These are phyloP conservation scores for Hypoxylon subgilvum DNA, from an alignment of 495 filamentous ascomycete species.

Conservation along the genomic window DNA sequence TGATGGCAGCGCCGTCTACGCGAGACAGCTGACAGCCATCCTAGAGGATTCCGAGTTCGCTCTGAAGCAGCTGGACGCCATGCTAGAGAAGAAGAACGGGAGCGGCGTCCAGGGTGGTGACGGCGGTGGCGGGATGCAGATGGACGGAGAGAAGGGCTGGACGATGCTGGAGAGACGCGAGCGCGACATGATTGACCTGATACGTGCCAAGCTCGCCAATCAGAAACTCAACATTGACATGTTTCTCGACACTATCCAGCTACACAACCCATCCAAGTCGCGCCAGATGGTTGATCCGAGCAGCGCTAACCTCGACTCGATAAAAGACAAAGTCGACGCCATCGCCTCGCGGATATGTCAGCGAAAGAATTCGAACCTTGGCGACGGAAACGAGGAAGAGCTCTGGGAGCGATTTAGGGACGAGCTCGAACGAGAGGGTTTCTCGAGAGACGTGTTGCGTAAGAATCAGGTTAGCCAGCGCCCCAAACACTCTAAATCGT, in stretches of 20 bases:
- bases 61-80: constrained; percentile 54
- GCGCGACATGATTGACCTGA: constrained; percentile 46
- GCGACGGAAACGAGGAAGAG: constrained; percentile 51
- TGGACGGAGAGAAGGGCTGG: constrained; percentile 40
- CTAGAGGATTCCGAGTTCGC: constrained; percentile 57
- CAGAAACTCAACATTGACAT: constrained; percentile 52
- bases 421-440: constrained; percentile 60
- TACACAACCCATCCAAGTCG: constrained; percentile 48
- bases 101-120: constrained; percentile 16
- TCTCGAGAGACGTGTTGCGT: constrained; percentile 55
- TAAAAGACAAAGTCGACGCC: constrained; percentile 59
- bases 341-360: constrained; percentile 55
- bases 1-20: constrained; percentile 45
- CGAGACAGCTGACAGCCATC: constrained; percentile 51
- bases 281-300: constrained; percentile 37
- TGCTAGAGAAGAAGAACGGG: constrained; percentile 49
- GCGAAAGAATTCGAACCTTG: constrained; percentile 46
- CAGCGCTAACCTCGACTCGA: constrained; percentile 43
- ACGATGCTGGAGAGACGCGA: constrained; percentile 38
- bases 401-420: constrained; percentile 60
- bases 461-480: constrained; percentile 54
- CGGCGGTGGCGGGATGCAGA: constrained; percentile 16
- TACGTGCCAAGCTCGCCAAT: constrained; percentile 44
- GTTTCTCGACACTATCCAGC: constrained; percentile 55
- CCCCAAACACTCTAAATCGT: background rate